Evolutionary conservation across 2,329 filamentous ascomycete species (phyloP).

Genomic region (Nemania sp.): DNA sequence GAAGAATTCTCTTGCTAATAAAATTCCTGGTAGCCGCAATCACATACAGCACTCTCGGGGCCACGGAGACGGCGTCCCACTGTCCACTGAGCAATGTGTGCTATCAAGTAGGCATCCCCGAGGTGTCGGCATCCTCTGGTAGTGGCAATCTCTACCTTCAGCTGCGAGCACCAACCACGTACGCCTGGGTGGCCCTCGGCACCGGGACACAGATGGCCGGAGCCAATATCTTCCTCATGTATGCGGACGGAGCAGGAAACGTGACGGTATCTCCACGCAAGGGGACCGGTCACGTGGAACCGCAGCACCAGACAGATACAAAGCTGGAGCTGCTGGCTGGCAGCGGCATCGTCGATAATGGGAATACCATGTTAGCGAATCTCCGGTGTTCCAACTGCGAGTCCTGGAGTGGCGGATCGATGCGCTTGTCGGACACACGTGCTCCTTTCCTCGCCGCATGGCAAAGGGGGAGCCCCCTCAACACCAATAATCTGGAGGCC

Average conservation of each 20-base stretch:
- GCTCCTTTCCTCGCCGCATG: conserved; percentile 60
- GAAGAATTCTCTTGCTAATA: conserved; percentile 1
- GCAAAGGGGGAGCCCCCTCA: conserved; percentile 52
- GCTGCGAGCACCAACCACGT: conserved; percentile 57
- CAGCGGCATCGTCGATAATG: conserved; percentile 56
- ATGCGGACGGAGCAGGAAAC: conserved; percentile 61
- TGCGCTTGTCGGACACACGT: conserved; percentile 48
- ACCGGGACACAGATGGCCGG: conserved; percentile 60
- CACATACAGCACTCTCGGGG: conserved; percentile 30
- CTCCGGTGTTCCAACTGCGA: conserved; percentile 59
- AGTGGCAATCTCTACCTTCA: conserved; percentile 65
- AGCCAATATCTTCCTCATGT: conserved; percentile 66
- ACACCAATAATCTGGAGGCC: conserved; percentile 47
- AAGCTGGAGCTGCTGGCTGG: conserved; percentile 60
- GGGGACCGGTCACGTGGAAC: conserved; percentile 53
- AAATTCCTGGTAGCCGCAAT: conserved; percentile 29
- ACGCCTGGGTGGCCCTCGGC: conserved; percentile 63
- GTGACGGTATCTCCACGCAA: conserved; percentile 64
- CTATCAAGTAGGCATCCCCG: conserved; percentile 60
- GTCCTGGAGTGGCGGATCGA: conserved; percentile 48
- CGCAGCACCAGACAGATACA: conserved; percentile 48
- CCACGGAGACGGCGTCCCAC: conserved; percentile 40
- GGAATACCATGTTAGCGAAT: conserved; percentile 62
- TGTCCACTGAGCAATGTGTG: conserved; percentile 55
- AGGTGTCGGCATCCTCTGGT: conserved; percentile 50